phyloP scores from a whole-genome alignment of 768 basidiomycete species.

The Arthromyces matolae region DNA sequence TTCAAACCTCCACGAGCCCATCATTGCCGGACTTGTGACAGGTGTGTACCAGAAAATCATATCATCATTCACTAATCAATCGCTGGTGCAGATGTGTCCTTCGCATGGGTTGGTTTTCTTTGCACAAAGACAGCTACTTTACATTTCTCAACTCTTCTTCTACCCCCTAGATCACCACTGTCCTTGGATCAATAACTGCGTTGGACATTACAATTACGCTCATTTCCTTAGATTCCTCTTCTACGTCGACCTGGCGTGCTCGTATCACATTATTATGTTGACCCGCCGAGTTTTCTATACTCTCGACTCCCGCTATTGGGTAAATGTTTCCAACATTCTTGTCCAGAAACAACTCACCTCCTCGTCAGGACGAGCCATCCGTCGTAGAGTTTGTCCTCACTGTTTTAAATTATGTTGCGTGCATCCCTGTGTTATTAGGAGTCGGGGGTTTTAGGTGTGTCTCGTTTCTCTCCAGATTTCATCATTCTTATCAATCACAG shows the following conservation, averaged over 20 bases:
- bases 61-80: constrained; percentile 3
- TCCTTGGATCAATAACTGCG: constrained; percentile 92
- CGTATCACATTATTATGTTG: constrained; percentile 85
- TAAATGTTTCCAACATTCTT: constrained; percentile 25
- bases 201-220: constrained; percentile 89
- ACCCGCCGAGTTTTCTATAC: constrained; percentile 55
- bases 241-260: constrained; percentile 86
- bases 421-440: constrained; percentile 78
- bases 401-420: constrained; percentile 83
- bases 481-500: constrained; percentile 33
- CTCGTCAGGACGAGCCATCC: constrained; percentile 63
- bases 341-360: not conserved
- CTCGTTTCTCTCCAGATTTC: not conserved
- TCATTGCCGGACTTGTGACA: constrained; percentile 87
- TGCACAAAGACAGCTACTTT: too few species aligned
- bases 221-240: constrained; percentile 90
- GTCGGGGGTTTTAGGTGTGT: constrained; percentile 89
- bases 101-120: constrained; percentile 70
- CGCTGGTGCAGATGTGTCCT: constrained; percentile 62
- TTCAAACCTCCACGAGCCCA: constrained; percentile 90
- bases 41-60: constrained; percentile 22
- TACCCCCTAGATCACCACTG: constrained; percentile 92
- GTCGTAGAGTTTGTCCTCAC: constrained; percentile 73
- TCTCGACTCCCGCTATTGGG: constrained; percentile 48
- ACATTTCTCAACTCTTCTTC: constrained; percentile 6